Evolutionary conservation across 164 flowering plant genomes (phyloP), one percentile per base, ranked within the genome.

Genomic region (Echeveria elegans): DNA sequence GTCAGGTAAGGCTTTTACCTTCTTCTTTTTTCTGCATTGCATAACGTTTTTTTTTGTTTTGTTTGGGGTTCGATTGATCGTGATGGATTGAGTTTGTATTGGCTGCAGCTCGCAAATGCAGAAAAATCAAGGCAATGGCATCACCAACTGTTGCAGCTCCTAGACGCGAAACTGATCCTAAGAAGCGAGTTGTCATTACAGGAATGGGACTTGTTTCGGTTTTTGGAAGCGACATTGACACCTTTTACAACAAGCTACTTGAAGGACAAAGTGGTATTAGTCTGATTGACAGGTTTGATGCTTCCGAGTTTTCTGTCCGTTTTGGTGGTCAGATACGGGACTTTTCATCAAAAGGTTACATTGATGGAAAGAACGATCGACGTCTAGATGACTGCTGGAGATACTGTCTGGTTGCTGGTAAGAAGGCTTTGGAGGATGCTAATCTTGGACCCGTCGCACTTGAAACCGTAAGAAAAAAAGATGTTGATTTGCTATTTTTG

Each of bases 171-270:
- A 82, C 50, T 31, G 88, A 86, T 73, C 90, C 90, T 53, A 86
- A 88, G 71, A 88, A 83, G 62, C 73, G 92, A 41, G 67, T 86
- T 32, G 95, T 88, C n/a, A 80, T 88, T 31, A 86, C 95, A 6
- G 95, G 95, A 67, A 83, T 85, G 89, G 95, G 95, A 5, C 73
- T 88, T 47, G 95, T 86, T 26, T 86, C 92, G 0, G 86, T 83
- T 15, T 85, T 85, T 80, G 92, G 95, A 6, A 81, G 66, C 72
- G 90, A 88, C 21, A 67, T 83, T 63, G 83, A 87, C 66, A 75
- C 72, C 48, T 88, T 85, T 72, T 88, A 87, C 47, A 66, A 82
- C 41, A 85, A 74, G 28, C 86, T 88, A 7, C 86, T 88, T 10
- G 86, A 81, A 47, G 95, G 92, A 56, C 83, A 75, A 68, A 88